A percentile compares a stretch with the other conserved stretches of the same genome.
Evolutionary conservation across 768 basidiomycete species (phyloP).

Genomic region (Suillus spraguei): DNA sequence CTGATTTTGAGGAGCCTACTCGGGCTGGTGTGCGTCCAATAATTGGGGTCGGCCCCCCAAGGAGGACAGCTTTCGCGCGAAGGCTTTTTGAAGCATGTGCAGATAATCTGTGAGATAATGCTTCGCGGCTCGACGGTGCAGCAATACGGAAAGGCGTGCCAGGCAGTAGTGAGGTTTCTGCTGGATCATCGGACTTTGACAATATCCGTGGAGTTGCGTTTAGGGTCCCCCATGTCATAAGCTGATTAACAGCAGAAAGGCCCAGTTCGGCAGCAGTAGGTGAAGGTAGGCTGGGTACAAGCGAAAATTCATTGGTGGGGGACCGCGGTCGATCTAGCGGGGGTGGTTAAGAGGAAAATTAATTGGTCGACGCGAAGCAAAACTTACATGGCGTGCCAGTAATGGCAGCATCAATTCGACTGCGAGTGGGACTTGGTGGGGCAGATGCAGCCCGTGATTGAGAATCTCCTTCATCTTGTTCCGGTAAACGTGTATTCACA

Average conservation of each 20-base stretch:
- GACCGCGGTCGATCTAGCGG: slow-evolving; percentile 63
- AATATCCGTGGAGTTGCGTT: slow-evolving; percentile 90
- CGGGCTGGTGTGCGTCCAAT: slow-evolving; percentile 35
- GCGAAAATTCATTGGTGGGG: slow-evolving; percentile 62
- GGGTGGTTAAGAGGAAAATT: slow-evolving; percentile 16
- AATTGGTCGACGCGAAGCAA: background rate
- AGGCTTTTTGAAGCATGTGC: slow-evolving; percentile 81
- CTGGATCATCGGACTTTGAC: slow-evolving; percentile 58
- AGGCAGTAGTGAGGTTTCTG: slow-evolving; percentile 43
- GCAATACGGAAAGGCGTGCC: slow-evolving; percentile 79
- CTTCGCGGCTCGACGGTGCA: slow-evolving; percentile 77
- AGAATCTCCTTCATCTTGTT: slow-evolving; percentile 59
- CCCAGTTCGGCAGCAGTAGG: slow-evolving; percentile 84
- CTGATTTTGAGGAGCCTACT: slow-evolving; percentile 37
- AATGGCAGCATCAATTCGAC: slow-evolving; percentile 91
- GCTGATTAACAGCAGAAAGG: slow-evolving; percentile 80
- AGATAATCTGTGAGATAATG: slow-evolving; percentile 79
- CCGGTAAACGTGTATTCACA: slow-evolving; percentile 77
- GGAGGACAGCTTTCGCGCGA: slow-evolving; percentile 70
- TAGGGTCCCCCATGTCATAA: slow-evolving; percentile 98
- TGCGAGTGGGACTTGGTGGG: slow-evolving; percentile 89
- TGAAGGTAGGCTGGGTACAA: slow-evolving; percentile 86
- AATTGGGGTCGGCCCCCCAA: slow-evolving; percentile 41
- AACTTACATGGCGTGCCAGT: slow-evolving; percentile 85
- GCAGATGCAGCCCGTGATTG: slow-evolving; percentile 48